These are phyloP conservation scores for Kodamaea sp. DNA, from an alignment of 1,139 yeast species.

Conservation along the genomic window DNA sequence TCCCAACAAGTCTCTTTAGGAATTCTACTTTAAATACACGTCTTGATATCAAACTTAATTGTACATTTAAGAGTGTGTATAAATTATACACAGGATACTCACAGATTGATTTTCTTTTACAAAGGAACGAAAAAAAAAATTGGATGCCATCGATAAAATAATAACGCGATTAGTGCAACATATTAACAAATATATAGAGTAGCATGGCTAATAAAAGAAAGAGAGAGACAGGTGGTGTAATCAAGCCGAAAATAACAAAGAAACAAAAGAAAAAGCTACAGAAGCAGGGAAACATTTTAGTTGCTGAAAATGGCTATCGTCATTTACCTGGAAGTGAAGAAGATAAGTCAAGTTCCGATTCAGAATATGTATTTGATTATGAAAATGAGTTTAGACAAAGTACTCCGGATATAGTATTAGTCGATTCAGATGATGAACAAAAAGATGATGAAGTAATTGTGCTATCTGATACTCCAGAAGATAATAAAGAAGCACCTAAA, in stretches of 20 bases:
- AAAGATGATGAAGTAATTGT: conserved; percentile 31
- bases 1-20: too few species aligned
- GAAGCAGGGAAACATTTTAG: conserved; percentile 9
- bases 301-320: conserved; percentile 18
- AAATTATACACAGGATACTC: conserved; percentile 1
- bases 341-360: conserved; percentile 19
- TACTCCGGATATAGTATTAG: conserved; percentile 21
- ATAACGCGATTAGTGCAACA: too few species aligned
- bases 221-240: conserved; percentile 20
- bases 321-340: conserved; percentile 20
- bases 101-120: conserved; percentile 4
- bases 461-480: conserved; percentile 32
- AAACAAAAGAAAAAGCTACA: conserved; percentile 18
- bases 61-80: not conserved
- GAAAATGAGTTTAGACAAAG: conserved; percentile 13
- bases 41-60: too few species aligned
- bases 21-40: too few species aligned
- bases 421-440: conserved; percentile 24
- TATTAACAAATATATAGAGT: not conserved
- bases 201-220: conserved; percentile 17
- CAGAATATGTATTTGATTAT: conserved; percentile 21
- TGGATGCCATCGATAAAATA: not conserved
- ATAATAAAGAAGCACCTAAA: conserved; percentile 13
- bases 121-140: conserved; percentile 4
- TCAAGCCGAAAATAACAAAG: conserved; percentile 16